phyloP scores from a whole-genome alignment of 768 basidiomycete species.

The Auricularia sp. region DNA sequence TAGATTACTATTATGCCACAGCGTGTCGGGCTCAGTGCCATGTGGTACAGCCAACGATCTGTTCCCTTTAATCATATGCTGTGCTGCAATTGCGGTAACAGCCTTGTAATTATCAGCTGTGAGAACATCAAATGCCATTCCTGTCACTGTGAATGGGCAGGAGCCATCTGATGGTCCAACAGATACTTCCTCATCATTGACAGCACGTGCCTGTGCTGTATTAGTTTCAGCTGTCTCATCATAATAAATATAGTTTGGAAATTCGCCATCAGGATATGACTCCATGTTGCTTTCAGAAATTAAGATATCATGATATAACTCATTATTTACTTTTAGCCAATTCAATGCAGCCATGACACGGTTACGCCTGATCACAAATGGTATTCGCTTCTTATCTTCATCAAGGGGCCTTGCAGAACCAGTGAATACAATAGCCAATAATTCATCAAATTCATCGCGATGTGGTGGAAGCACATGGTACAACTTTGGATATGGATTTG shows the following conservation, averaged over 20 bases:
- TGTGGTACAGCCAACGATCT: constrained; percentile 24
- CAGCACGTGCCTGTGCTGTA: neutral
- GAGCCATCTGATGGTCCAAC: constrained; percentile 14
- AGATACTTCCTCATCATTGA: neutral
- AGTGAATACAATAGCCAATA: neutral
- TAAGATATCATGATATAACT: neutral
- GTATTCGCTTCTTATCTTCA: neutral
- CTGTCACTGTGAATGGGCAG: constrained; percentile 32
- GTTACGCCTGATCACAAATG: neutral
- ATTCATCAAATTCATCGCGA: neutral
- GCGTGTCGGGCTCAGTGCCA: constrained; percentile 16
- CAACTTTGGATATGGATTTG: neutral
- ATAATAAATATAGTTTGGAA: neutral
- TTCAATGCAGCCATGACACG: neutral
- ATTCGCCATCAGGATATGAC: neutral
- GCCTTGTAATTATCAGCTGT: constrained; percentile 12
- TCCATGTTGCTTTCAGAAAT: neutral
- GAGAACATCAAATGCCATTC: constrained; percentile 21
- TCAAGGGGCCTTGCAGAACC: neutral
- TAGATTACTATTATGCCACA: constrained; percentile 25
- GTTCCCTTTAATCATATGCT: constrained; percentile 20
- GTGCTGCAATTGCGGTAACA: constrained; percentile 17
- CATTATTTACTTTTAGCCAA: neutral
- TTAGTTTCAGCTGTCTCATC: neutral
- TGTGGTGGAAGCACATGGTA: neutral